These are phyloP conservation scores for Kurtzmaniella quercitrusa DNA, from an alignment of 1,139 yeast genomes.

Conservation along the genomic window DNA sequence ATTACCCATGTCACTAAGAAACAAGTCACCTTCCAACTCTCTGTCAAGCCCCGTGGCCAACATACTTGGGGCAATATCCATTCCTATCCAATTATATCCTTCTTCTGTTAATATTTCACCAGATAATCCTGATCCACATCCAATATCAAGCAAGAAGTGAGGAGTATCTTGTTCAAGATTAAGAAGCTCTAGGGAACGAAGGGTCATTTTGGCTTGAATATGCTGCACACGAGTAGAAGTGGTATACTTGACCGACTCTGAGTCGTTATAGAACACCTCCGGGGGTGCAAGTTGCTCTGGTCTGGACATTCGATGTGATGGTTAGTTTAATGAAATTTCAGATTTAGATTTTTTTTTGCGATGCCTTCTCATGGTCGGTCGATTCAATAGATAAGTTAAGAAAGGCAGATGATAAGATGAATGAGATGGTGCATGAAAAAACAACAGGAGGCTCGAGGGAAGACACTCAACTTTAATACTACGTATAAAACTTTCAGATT, in stretches of 20 bases:
- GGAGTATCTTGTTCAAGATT: slow-evolving; percentile 62
- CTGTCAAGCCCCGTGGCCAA: slow-evolving; percentile 90
- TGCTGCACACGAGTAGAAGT: slow-evolving; percentile 94
- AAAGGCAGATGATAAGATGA: too few species aligned
- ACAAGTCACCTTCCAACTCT: slow-evolving; percentile 89
- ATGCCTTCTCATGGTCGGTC: neutral
- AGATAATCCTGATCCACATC: slow-evolving; percentile 95
- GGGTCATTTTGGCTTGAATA: slow-evolving; percentile 96
- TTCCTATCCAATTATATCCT: slow-evolving; percentile 92
- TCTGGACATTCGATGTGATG: slow-evolving; percentile 63
- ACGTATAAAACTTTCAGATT: too few species aligned
- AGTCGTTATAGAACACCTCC: slow-evolving; percentile 87
- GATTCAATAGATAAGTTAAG: too few species aligned
- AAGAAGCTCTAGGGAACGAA: slow-evolving; percentile 83
- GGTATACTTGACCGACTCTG: slow-evolving; percentile 86
- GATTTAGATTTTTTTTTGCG: neutral
- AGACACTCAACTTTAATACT: too few species aligned
- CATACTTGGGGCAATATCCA: slow-evolving; percentile 97
- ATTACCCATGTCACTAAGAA: slow-evolving; percentile 86
- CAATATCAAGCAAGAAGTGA: slow-evolving; percentile 80
- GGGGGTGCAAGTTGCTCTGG: slow-evolving; percentile 99
- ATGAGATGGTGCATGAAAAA: too few species aligned
- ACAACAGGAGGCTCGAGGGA: too few species aligned
- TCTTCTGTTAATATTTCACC: slow-evolving; percentile 94
- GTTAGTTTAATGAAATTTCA: neutral